Evolutionary conservation across 495 filamentous ascomycete genomes (phyloP).

Genomic region (Penicillium paradoxum): DNA sequence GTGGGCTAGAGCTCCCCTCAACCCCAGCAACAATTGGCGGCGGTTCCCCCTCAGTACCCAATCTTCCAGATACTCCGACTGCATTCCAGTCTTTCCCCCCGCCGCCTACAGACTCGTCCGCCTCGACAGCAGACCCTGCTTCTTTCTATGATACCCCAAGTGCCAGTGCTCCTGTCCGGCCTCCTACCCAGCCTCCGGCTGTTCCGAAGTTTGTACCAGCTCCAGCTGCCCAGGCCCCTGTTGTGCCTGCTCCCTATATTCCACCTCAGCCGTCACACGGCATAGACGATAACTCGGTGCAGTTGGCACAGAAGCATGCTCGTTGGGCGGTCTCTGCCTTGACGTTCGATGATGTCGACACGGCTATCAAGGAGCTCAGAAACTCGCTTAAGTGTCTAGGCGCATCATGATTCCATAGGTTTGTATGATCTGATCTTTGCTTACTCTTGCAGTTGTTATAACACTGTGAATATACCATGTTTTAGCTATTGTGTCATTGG

Average conservation of each 20-base stretch:
- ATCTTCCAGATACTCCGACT: conserved; percentile 40
- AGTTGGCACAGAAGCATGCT: conserved; percentile 86
- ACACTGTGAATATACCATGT: conserved; percentile 7
- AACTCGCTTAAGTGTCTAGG: conserved; percentile 56
- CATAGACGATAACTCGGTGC: conserved; percentile 69
- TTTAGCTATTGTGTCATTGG: neutral
- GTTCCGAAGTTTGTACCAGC: conserved; percentile 18
- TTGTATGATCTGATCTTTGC: neutral
- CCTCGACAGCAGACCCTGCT: conserved; percentile 26
- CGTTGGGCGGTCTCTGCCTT: conserved; percentile 96
- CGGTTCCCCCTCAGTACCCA: conserved; percentile 19
- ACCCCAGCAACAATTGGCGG: conserved; percentile 33
- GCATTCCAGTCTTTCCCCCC: conserved; percentile 47
- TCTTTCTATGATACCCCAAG: conserved; percentile 30
- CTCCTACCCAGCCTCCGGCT: conserved; percentile 21
- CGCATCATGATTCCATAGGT: conserved; percentile 24
- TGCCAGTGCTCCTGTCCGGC: conserved; percentile 18
- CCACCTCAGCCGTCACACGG: conserved; percentile 24
- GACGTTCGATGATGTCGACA: conserved; percentile 92
- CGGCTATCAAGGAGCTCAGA: conserved; percentile 80
- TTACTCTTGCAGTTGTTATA: neutral
- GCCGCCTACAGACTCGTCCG: conserved; percentile 26
- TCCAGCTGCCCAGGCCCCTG: conserved; percentile 11
- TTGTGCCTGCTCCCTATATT: conserved; percentile 16
- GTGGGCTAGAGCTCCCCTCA: conserved; percentile 36